Evolutionary conservation across 345 rosid species (phyloP), one percentile per base, ranked within the genome.

Genomic region (Syzygium aqueum): DNA sequence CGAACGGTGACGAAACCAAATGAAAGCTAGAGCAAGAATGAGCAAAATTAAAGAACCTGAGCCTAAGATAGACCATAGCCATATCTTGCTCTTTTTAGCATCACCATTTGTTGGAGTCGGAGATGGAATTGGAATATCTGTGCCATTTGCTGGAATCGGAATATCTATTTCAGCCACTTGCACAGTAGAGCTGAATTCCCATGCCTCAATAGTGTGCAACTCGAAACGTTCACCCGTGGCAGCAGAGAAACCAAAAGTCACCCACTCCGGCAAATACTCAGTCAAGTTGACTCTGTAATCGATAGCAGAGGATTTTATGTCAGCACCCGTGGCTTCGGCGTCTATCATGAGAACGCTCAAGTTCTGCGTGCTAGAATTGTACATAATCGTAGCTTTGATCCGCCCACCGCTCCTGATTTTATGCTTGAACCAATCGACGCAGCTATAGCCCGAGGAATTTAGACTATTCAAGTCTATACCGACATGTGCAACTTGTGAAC

Each of bases 241-340:
- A 14, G 86, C 87, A 16, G 91, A 90, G 85, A 90, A 90, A 33
- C 91, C 91, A 17, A 90, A 84, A 56, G 82, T 85, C 15, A 90
- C 89, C 87, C 86, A 87, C 30, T 88, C 89, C 11, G 89, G 89
- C 28, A 90, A 85, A 63, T 85, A 49, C n/a, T 37, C 19, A 3
- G 30, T 25, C 54, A 89, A 7, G 73, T 89, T 56, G 15, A 87
- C 30, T 11, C 6, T 49, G 23, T 83, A 3, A 50, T 4, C 4
- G 11, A 87, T 25, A 3, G 25, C 59, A n/a, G 85, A 30, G 37
- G 53, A 33, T 16, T 21, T 3, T 28, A 6, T 53, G 43, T 3
- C 12, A 3, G 8, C 2, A 84, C 40, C n/a, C 0, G 4, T 8
- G 23, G 59, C 27, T 33, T 57, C 77, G 0, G 56, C 23, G 4